Evolutionary conservation across 2,329 filamentous ascomycete species (phyloP).

Genomic region (Parafenestella ontariensis): DNA sequence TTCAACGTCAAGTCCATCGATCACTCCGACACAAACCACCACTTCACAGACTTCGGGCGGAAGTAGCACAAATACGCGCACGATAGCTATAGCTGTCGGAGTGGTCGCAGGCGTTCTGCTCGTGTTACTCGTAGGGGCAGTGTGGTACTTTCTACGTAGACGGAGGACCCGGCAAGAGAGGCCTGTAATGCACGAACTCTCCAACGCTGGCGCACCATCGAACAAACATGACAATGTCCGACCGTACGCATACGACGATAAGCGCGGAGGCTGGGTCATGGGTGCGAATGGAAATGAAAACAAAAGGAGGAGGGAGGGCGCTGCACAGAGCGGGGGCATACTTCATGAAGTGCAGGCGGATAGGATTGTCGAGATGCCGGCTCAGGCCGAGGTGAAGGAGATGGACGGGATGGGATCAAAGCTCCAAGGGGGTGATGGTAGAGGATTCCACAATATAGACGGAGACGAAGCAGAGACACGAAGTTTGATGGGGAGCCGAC

Average conservation of each 20-base stretch:
- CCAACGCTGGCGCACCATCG: neutral
- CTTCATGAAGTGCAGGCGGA: neutral
- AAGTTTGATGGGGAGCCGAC: neutral
- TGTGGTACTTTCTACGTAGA: neutral
- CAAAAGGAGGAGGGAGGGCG: neutral
- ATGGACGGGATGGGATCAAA: neutral
- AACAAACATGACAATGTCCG: neutral
- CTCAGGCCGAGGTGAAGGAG: neutral
- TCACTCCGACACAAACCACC: neutral
- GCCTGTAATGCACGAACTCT: neutral
- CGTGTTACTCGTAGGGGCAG: neutral
- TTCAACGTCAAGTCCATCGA: neutral
- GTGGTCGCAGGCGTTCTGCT: neutral
- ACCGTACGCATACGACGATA: neutral
- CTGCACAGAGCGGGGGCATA: neutral
- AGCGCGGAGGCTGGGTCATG: slow-evolving; percentile 1
- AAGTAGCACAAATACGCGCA: slow-evolving; percentile 5
- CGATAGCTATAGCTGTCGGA: neutral
- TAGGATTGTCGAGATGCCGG: neutral
- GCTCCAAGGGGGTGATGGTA: neutral
- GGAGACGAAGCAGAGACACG: neutral
- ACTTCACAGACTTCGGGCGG: neutral
- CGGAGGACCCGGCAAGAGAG: neutral
- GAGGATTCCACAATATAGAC: neutral
- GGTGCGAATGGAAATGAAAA: neutral